phyloP scores from a whole-genome alignment of 176 grass and related monocot genomes.

The Sorghum bicolor region Sorghum_bicolor_NCBIv3 NC_012870.2:8099001-8099500 shows the following conservation, averaged over 20 bases:
- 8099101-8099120: conserved; percentile 16
- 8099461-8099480: conserved; percentile 13
- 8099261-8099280: conserved; percentile 34
- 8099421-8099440: conserved; percentile 36
- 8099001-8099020: conserved; percentile 26
- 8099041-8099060: conserved; percentile 11
- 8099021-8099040: conserved; percentile 21
- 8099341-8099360: conserved; percentile 31
- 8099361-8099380: neutral
- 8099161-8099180: conserved; percentile 50
- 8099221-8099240: conserved; percentile 25
- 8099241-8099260: conserved; percentile 37
- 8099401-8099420: conserved; percentile 25
- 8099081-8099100: conserved; percentile 17
- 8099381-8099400: conserved; percentile 3
- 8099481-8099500: neutral
- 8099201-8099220: conserved; percentile 34
- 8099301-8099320: conserved; percentile 7
- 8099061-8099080: conserved; percentile 34
- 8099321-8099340: neutral
- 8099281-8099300: conserved; percentile 35
- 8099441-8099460: neutral
- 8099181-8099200: neutral
- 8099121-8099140: conserved; percentile 50
- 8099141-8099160: conserved; percentile 28